Conservation (phyloP, 495 filamentous ascomycete genomes). For the Daldinia grandis region DNA sequence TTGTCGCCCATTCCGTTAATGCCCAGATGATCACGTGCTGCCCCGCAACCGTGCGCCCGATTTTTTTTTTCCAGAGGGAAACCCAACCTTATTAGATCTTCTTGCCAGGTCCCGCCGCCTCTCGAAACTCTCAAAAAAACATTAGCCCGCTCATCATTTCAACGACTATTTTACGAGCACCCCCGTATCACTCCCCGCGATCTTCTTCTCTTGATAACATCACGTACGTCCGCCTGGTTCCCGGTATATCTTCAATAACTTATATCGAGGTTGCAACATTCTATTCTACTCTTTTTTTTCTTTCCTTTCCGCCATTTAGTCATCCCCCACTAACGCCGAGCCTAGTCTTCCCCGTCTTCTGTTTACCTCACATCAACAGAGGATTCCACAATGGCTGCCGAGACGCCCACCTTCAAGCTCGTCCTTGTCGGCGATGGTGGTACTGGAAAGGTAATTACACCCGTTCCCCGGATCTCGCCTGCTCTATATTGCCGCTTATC, state of each 20-base stretch:
- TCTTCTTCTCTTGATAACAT: conserved; percentile 17
- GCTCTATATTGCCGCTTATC: conserved; percentile 14
- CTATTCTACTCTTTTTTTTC: conserved; percentile 1
- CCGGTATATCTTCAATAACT: conserved; percentile 3
- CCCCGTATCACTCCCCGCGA: not conserved
- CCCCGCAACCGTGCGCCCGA: conserved; percentile 43
- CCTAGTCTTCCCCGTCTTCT: conserved; percentile 47
- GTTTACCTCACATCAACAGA: conserved; percentile 51
- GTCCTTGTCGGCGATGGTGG: conserved; percentile 99
- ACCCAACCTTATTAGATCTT: conserved; percentile 40
- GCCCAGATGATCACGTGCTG: conserved; percentile 40
- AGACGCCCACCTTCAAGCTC: conserved; percentile 91
- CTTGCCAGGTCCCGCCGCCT: conserved; percentile 37
- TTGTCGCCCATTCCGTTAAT: conserved; percentile 38
- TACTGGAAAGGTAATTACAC: conserved; percentile 89
- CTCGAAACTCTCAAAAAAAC: conserved; percentile 37
- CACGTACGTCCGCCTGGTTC: conserved; percentile 30
- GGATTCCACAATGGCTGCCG: conserved; percentile 65
- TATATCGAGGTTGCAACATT: conserved; percentile 10
- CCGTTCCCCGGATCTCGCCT: not conserved
- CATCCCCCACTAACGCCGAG: conserved; percentile 45
- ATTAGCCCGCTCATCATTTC: conserved; percentile 36
- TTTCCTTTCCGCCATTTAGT: conserved; percentile 7
- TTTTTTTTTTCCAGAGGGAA: conserved; percentile 35
- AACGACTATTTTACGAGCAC: conserved; percentile 30